Base-by-base conservation (phyloP, 768 basidiomycete genomes). In the Heimioporus sp. region DNA sequence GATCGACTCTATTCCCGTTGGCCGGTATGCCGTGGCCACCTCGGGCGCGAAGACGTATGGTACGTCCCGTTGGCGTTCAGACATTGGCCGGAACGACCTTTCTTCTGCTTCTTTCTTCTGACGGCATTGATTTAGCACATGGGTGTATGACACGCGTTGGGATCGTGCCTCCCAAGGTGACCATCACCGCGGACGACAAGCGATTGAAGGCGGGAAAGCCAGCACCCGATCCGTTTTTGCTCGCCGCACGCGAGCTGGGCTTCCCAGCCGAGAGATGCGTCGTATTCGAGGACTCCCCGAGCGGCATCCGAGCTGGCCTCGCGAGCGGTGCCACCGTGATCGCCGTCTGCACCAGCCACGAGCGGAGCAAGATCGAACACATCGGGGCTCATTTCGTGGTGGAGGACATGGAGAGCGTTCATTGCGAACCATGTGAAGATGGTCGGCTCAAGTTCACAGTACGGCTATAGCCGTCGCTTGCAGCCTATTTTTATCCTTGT, bases 161-260 rank as follows among this genome's bases (percentile, higher is more conserved):
- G 12, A 87, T 88, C 67, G 73, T 72, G 2, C 82, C 84, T 9
- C 86, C 87, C 20, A 66, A 72, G 42, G 79, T 87, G 37, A 87
- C 85, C 28, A 85, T 89, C 67, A 89, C 87, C 24, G 86, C 85
- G 38, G 86, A 88, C 64, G 85, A 88, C 74, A 80, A 83, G 59
- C 82, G 86, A 32, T 76, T 88, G 57, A 82, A 84, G 63, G 79
- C 80, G 0, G 82, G 82, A 20, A 83, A 83, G 65, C 82, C 82
- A 28, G 80, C 80, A 0, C 81, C 80, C 9, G 82, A 83, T 61
- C 82, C 81, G 2, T 83, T 83, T 75, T 72, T 83, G 54, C 82
- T 83, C 46, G 82, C 82, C 11, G 82, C 82, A 10, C 65, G 77
- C 56, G 79, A 80, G 60, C 77, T 83, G 45, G 80, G 82, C 8